Evolutionary conservation across 495 filamentous ascomycete species (phyloP).

Genomic region (Lindgomyces ingoldianus): DNA sequence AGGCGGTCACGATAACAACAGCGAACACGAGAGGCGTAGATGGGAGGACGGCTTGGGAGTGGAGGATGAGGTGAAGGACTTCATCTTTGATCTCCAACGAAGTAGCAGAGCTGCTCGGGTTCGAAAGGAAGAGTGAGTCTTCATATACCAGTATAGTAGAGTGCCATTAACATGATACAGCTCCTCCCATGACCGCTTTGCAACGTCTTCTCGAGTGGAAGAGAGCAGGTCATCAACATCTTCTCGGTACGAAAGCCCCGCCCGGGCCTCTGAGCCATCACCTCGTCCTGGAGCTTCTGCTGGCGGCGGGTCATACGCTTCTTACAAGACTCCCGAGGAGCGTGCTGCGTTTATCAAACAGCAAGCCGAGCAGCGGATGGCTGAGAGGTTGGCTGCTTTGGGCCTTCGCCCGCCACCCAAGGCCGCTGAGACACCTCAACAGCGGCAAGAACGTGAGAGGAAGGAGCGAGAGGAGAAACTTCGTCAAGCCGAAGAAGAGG

Average conservation of each 20-base stretch:
- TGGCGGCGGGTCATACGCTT: slow-evolving; percentile 60
- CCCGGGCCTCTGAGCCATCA: slow-evolving; percentile 46
- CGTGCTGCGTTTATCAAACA: slow-evolving; percentile 94
- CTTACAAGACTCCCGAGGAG: slow-evolving; percentile 89
- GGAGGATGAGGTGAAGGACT: slow-evolving; percentile 93
- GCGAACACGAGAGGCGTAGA: slow-evolving; percentile 84
- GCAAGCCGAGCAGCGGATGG: slow-evolving; percentile 95
- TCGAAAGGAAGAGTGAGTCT: slow-evolving; percentile 66
- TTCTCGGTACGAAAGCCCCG: slow-evolving; percentile 44
- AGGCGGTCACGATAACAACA: slow-evolving; percentile 65
- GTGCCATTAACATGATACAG: not conserved
- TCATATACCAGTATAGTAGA: slow-evolving; percentile 7
- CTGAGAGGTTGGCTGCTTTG: slow-evolving; percentile 91
- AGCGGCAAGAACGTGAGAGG: slow-evolving; percentile 84
- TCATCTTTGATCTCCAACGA: slow-evolving; percentile 93
- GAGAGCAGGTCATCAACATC: slow-evolving; percentile 23
- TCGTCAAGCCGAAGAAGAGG: slow-evolving; percentile 90
- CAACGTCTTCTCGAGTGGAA: slow-evolving; percentile 26
- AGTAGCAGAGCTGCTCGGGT: slow-evolving; percentile 73
- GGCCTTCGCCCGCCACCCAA: slow-evolving; percentile 77
- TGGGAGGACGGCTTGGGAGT: slow-evolving; percentile 98
- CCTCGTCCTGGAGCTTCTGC: slow-evolving; percentile 43
- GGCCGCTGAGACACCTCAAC: slow-evolving; percentile 73
- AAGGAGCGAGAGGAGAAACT: slow-evolving; percentile 84
- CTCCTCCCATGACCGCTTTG: slow-evolving; percentile 23